Conservation (phyloP, 2,329 filamentous ascomycete genomes). For the Fusarium bulbicola region DNA sequence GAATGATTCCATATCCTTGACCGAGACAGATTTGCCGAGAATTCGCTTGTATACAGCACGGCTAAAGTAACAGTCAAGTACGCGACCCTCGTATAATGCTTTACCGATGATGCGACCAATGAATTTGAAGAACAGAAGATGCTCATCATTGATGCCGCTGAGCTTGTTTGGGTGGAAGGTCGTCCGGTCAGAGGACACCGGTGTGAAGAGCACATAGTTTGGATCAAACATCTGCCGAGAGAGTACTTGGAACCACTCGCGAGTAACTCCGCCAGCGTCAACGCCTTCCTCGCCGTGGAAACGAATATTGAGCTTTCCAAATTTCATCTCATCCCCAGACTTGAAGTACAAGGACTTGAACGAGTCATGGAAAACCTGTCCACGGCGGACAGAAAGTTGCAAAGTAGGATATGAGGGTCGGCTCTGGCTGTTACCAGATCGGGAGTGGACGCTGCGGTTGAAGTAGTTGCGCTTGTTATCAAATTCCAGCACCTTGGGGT, state of each 20-base stretch:
- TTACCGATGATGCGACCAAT: conserved; percentile 99
- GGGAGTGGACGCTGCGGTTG: conserved; percentile 85
- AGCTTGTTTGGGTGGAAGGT: conserved; percentile 98
- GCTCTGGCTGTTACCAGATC: conserved; percentile 71
- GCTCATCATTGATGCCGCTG: conserved; percentile 93
- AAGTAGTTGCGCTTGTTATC: conserved; percentile 99
- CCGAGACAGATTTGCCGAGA: conserved; percentile 90
- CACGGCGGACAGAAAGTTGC: conserved; percentile 88
- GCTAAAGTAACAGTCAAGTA: conserved; percentile 98
- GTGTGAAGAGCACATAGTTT: conserved; percentile 95
- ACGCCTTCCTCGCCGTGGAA: conserved; percentile 98
- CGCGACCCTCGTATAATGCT: conserved; percentile 92
- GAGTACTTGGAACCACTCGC: conserved; percentile 99
- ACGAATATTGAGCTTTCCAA: conserved; percentile 96
- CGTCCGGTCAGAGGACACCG: conserved; percentile 95
- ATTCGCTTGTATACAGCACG: conserved; percentile 98
- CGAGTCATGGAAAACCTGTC: conserved; percentile 97
- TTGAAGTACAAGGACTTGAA: conserved; percentile 99
- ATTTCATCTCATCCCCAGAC: conserved; percentile 96
- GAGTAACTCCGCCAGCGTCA: conserved; percentile 94
- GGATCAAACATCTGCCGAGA: conserved; percentile 99
- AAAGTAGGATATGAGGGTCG: conserved; percentile 77
- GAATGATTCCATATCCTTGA: conserved; percentile 99
- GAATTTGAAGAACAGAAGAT: conserved; percentile 99
- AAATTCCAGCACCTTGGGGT: conserved; percentile 98